Conservation (phyloP, 495 filamentous ascomycete species). For the Eremomyces bilateralis region DNA sequence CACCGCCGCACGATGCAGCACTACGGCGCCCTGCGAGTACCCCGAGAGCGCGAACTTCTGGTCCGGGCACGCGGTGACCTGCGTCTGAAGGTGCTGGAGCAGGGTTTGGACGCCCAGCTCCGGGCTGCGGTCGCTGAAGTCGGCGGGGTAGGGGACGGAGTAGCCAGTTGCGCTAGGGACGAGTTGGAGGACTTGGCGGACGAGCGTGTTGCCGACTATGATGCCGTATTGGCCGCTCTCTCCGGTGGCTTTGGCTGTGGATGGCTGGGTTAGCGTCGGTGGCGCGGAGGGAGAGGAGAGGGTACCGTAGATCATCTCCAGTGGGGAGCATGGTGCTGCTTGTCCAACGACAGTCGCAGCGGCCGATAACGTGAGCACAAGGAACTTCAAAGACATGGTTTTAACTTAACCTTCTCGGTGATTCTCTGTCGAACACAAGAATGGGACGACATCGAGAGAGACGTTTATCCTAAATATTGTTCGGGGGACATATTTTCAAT, state of each 20-base stretch:
- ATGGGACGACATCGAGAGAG: no score
- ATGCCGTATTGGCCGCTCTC: not conserved
- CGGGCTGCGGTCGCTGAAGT: not conserved
- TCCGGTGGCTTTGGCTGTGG: not conserved
- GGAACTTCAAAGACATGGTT: not conserved
- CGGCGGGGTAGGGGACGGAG: slow-evolving; percentile 1
- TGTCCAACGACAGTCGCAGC: not conserved
- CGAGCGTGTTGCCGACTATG: slow-evolving; percentile 3
- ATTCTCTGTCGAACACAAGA: no score
- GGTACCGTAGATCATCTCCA: slow-evolving; percentile 2
- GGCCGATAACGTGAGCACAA: not conserved
- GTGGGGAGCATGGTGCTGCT: slow-evolving; percentile 3
- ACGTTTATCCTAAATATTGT: no score
- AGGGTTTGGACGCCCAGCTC: not conserved
- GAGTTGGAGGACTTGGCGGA: not conserved
- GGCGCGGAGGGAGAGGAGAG: not conserved
- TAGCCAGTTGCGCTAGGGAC: slow-evolving; percentile 2
- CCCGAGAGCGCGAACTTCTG: not conserved
- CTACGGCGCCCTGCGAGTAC: not conserved
- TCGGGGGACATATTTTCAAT: no score
- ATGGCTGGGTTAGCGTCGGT: not conserved
- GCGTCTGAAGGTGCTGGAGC: slow-evolving; percentile 1
- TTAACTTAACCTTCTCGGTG: no score
- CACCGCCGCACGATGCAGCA: not conserved
- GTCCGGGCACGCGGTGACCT: not conserved